Evolutionary conservation across 208 protist species (phyloP).

Genomic region (Acanthamoeba castellanii): DNA sequence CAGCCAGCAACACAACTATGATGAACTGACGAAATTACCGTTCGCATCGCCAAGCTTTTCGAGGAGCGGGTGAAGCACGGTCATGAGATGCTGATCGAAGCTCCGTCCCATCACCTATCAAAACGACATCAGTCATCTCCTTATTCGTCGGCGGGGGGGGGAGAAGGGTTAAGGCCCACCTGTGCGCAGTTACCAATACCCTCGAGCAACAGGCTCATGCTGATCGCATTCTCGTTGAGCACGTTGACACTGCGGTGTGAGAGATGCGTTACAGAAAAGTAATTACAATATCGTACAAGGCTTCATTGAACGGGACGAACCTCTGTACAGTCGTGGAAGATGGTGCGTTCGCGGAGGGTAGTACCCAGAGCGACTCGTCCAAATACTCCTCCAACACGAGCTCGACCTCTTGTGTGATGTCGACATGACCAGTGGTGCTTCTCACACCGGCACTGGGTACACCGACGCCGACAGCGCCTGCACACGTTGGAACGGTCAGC

Average conservation of each 20-base stretch:
- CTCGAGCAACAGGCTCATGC: slow-evolving; percentile 37
- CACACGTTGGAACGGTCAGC: not conserved
- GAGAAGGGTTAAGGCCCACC: not conserved
- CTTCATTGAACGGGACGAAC: not conserved
- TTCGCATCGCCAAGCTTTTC: slow-evolving; percentile 57
- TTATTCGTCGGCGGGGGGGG: not conserved
- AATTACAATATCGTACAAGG: not conserved
- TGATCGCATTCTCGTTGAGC: slow-evolving; percentile 55
- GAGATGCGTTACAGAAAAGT: not conserved
- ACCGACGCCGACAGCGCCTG: slow-evolving; percentile 5
- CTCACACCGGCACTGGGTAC: not conserved
- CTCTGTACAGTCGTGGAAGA: not conserved
- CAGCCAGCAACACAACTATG: not conserved
- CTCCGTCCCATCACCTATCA: not conserved
- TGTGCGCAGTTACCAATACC: slow-evolving; percentile 43
- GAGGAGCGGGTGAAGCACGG: slow-evolving; percentile 54
- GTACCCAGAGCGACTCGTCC: not conserved
- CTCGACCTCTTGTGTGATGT: slow-evolving; percentile 2
- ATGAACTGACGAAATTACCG: not conserved
- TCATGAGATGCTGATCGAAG: slow-evolving; percentile 57
- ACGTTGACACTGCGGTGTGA: not conserved
- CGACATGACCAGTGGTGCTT: not conserved
- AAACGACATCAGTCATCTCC: not conserved
- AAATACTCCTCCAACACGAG: slow-evolving; percentile 65
- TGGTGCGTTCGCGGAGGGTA: not conserved